Conservation (phyloP, 2,329 filamentous ascomycete genomes). For the Elsinoe perseae region DNA sequence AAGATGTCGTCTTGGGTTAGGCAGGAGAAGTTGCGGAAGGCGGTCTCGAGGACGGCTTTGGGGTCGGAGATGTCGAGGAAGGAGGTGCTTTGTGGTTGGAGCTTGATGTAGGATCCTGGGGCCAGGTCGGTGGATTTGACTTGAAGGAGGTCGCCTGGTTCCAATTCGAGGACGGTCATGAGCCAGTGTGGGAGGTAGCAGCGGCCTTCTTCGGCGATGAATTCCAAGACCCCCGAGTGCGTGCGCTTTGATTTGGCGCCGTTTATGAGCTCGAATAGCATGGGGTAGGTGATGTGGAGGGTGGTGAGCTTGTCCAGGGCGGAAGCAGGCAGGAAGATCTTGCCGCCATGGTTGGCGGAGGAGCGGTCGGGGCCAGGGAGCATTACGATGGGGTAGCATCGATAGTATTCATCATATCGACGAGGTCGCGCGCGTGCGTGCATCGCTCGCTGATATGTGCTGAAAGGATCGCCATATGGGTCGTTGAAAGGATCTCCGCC, state of each 20-base stretch:
- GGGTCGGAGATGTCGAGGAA: slow-evolving; percentile 97
- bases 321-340: slow-evolving; percentile 94
- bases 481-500: slow-evolving; percentile 43
- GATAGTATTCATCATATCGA: slow-evolving; percentile 97
- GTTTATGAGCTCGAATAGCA: slow-evolving; percentile 94
- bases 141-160: slow-evolving; percentile 89
- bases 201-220: slow-evolving; percentile 93
- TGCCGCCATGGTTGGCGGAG: slow-evolving; percentile 90
- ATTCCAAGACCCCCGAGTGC: slow-evolving; percentile 92
- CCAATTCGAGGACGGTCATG: slow-evolving; percentile 84
- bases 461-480: slow-evolving; percentile 40
- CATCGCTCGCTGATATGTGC: slow-evolving; percentile 48
- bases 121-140: slow-evolving; percentile 91
- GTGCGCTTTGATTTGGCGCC: slow-evolving; percentile 71
- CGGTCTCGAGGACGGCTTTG: slow-evolving; percentile 92
- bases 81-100: slow-evolving; percentile 84
- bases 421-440: slow-evolving; percentile 50
- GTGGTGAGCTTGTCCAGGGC: slow-evolving; percentile 94
- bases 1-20: slow-evolving; percentile 91
- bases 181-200: slow-evolving; percentile 97
- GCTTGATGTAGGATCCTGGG: slow-evolving; percentile 85
- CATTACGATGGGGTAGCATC: slow-evolving; percentile 94
- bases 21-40: slow-evolving; percentile 91
- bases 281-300: slow-evolving; percentile 92
- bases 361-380: slow-evolving; percentile 81